Conservation (phyloP, 345 rosid species). For the Draba incana region DNA sequence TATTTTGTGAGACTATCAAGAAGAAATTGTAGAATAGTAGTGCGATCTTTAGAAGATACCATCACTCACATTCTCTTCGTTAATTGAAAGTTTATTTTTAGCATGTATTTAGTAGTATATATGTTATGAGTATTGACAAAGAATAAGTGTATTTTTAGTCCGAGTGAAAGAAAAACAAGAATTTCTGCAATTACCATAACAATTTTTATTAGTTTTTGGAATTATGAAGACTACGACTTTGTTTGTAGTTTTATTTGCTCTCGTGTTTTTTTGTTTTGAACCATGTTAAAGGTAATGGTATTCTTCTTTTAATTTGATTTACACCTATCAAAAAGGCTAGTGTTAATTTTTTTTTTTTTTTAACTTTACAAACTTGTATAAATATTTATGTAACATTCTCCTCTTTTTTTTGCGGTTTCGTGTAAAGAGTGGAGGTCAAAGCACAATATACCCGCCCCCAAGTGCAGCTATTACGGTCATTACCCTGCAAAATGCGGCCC, state of each 20-base stretch:
- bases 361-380: no score
- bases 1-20: no score
- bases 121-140: neutral
- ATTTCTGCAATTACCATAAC: neutral
- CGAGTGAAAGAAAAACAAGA: neutral
- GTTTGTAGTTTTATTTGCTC: neutral
- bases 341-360: no score
- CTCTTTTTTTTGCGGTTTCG: neutral
- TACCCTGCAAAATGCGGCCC: neutral
- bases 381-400: neutral
- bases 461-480: neutral
- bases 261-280: neutral
- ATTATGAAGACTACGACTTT: neutral
- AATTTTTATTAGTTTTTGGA: neutral
- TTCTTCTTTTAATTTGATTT: neutral
- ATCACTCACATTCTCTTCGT: no score
- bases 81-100: neutral
- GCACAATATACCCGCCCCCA: neutral
- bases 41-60: no score
- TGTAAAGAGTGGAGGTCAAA: neutral
- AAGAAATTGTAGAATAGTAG: no score
- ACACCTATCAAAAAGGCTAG: neutral
- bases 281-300: neutral
- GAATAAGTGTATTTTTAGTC: neutral
- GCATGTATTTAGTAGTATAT: neutral